Percentiles rank a stretch among this genome's conserved stretches.
Conservation (phyloP, 257 asterid species). For the Lantana camara region DNA sequence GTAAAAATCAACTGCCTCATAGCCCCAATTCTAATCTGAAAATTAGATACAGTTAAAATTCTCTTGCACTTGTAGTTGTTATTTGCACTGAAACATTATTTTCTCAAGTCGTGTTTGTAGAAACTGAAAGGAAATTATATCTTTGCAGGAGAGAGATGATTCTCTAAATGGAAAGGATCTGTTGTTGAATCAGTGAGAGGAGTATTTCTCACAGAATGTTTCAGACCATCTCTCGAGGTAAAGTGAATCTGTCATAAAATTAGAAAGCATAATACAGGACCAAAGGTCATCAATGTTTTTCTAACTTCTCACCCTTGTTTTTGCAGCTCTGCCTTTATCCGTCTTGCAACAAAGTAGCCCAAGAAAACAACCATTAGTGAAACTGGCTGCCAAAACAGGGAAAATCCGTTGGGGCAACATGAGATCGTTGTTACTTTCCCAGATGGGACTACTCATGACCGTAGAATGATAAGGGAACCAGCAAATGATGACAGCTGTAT, state of each 20-base stretch:
- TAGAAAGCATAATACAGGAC: conserved; percentile 4
- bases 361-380: conserved; percentile 29
- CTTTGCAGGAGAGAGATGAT: conserved; percentile 77
- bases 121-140: conserved; percentile 23
- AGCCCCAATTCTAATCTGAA: background rate
- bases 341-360: conserved; percentile 74
- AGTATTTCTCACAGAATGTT: conserved; percentile 86
- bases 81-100: background rate
- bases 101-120: conserved; percentile 5
- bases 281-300: conserved; percentile 22
- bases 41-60: background rate
- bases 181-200: conserved; percentile 89
- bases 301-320: conserved; percentile 9
- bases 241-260: conserved; percentile 14
- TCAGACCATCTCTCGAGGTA: conserved; percentile 93
- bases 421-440: conserved; percentile 50
- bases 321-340: conserved; percentile 84
- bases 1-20: background rate
- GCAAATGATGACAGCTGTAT: conserved; percentile 36
- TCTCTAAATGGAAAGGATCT: conserved; percentile 85
- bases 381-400: conserved; percentile 32
- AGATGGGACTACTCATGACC: conserved; percentile 55
- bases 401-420: conserved; percentile 44
- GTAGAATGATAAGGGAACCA: conserved; percentile 37
- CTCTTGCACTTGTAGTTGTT: background rate